Base-by-base conservation (phyloP, 208 protist genomes). In the Crithidia thermophila region DNA sequence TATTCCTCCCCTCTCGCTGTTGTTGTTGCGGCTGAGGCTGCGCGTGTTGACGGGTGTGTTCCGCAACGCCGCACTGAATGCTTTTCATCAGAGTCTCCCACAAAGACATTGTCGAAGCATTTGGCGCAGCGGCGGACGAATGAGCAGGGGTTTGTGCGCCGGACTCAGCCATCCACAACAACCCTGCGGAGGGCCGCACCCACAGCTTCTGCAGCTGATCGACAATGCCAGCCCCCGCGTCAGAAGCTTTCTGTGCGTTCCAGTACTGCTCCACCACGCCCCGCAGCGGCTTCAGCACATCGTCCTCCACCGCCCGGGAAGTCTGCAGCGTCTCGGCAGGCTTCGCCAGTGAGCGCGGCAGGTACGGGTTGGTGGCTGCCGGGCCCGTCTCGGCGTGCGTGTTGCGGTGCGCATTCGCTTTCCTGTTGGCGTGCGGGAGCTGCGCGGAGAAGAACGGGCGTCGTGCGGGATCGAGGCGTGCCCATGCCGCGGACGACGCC, bases 231-330 rank as follows among this genome's bases (percentile, higher is more conserved):
- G 36, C 31, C 46, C 34, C 34, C 34, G 11, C 6, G 34, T 18
- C 8, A 9, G 33, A 31, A 5, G 4, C 10, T n/a, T 42, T 27
- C 27, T 14, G 4, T 28, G 46, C 61, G 37, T 74, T 72, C 55
- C 59, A 90, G 57, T 78, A 83, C 40, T 52, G 53, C 53, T 90
- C 78, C 56, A 90, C 46, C 27, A 81, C 81, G 4, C 81, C 84
- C 31, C 75, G 69, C 27, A 90, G 51, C 1, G 75, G 72, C 20
- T 36, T 58, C 23, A 90, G 59, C 9, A 75, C 47, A 20, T 51
- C 53, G 69, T 90, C 84, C 51, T 72, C 73, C 11, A 53, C 46
- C 16, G 49, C 37, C 39, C 77, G 51, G 37, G 18, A 31, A 4
- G 28, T 4, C 55, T 28, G 28, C 23, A 31, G 40, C 8, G 27